Base-by-base conservation (phyloP, 176 grass and related monocot genomes). In the Oropetium thomaeum region DNA sequence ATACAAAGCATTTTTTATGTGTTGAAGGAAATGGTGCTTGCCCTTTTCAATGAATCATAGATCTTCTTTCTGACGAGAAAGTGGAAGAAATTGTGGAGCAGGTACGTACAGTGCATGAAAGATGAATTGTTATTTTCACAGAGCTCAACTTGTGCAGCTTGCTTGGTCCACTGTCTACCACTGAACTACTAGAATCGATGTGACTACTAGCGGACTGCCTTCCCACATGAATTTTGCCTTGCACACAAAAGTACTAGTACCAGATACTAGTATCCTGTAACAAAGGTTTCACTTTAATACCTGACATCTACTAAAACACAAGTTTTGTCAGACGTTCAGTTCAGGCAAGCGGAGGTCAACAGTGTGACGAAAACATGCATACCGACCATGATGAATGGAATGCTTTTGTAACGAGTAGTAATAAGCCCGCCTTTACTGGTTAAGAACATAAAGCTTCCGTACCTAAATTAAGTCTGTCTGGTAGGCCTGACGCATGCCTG, bases 1-100 rank as follows among this genome's bases (percentile, higher is more conserved):
- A n/a, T n/a, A n/a, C n/a, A n/a, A n/a, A n/a, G n/a, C n/a, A n/a
- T n/a, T n/a, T n/a, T n/a, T n/a, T n/a, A n/a, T n/a, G n/a, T n/a
- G 91, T 67, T 94, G 82, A 92, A 92, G 63, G 91, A 98, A 79
- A 94, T 98, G 96, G 96, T 98, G 16, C 43, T 88, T 22, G 96
- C 96, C 55, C 65, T 98, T 84, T 70, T 98, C 68, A 88, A 87
- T 29, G 96, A 98, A 79, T 98, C 96, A n/a, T n/a, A 1, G 84
- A 88, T 37, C 1, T 51, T 48, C 91, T 98, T 51, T 98, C 91
- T 57, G 91, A 98, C 32, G 96, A 98, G 4, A 62, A 84, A 17
- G 81, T 98, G 1, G 87, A 98, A 66, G 42, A 74, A 81, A 98
- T 98, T 74, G 86, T 98, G 26, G 76, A 90, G 74, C 86, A 90